phyloP scores from a whole-genome alignment of 768 basidiomycete genomes.

The Heimioporus sp. region DNA sequence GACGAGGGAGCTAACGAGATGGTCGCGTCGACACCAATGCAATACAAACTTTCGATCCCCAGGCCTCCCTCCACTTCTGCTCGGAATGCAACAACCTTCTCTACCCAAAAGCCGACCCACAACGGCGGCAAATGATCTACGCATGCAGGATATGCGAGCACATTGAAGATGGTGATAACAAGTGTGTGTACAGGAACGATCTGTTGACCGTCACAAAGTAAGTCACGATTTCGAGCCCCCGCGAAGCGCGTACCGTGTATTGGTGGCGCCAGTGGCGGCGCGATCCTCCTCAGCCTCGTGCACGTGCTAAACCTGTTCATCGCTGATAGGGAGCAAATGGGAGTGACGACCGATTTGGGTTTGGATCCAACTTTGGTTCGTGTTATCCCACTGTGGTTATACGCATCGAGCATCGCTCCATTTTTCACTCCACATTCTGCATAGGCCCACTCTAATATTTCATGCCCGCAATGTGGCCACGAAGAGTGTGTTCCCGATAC shows the following conservation, averaged over 20 bases:
- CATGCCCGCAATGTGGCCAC: constrained; percentile 79
- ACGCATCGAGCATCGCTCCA: not conserved
- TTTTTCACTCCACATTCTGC: not conserved
- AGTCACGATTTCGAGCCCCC: constrained; percentile 18
- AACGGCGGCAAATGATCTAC: constrained; percentile 83
- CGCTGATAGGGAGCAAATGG: constrained; percentile 78
- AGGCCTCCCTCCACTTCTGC: constrained; percentile 90
- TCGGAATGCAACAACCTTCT: constrained; percentile 94
- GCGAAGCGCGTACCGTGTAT: not conserved
- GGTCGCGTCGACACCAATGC: not conserved
- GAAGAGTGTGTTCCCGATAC: constrained; percentile 63
- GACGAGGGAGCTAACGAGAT: constrained; percentile 14
- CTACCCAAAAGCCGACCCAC: constrained; percentile 88
- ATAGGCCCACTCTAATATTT: constrained; percentile 80
- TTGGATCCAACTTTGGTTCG: constrained; percentile 85
- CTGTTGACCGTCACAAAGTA: constrained; percentile 92
- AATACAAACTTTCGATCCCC: not conserved
- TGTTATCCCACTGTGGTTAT: constrained; percentile 1
- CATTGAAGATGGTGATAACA: constrained; percentile 82
- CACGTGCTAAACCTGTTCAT: constrained; percentile 4
- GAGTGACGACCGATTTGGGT: constrained; percentile 85
- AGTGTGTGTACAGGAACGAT: constrained; percentile 92
- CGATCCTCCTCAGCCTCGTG: not conserved
- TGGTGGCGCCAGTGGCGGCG: constrained; percentile 9
- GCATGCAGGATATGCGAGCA: constrained; percentile 89